phyloP scores from a whole-genome alignment of 2,329 filamentous ascomycete genomes.

The Dactylellina leptospora region DNA sequence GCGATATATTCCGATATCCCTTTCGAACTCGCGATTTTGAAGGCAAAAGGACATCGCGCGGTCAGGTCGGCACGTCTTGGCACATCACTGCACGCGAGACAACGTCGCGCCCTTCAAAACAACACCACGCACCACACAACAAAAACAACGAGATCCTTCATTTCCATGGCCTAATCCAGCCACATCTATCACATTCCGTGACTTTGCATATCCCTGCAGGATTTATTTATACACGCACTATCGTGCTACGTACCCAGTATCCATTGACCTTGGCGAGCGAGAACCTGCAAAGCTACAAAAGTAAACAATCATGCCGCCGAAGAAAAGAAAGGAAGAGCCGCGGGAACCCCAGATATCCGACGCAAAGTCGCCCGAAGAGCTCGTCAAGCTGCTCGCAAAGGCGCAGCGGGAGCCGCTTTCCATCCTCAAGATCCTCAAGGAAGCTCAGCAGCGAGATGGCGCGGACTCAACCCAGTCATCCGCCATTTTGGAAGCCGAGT shows the following conservation, averaged over 20 bases:
- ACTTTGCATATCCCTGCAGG: too few species aligned
- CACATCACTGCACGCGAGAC: too few species aligned
- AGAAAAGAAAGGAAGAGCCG: slow-evolving; percentile 26
- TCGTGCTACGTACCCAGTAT: too few species aligned
- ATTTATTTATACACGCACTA: too few species aligned
- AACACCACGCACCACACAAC: slow-evolving; percentile 8
- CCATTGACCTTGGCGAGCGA: too few species aligned
- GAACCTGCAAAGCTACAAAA: too few species aligned
- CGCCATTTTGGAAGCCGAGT: slow-evolving; percentile 79
- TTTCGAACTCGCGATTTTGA: too few species aligned
- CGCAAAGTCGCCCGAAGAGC: slow-evolving; percentile 44
- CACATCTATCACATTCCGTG: too few species aligned
- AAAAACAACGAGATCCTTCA: slow-evolving; percentile 6
- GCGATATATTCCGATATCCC: too few species aligned
- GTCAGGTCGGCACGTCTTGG: too few species aligned
- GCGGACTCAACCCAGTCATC: slow-evolving; percentile 72
- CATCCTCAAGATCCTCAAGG: slow-evolving; percentile 55
- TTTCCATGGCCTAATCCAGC: too few species aligned
- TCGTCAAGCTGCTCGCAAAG: slow-evolving; percentile 45
- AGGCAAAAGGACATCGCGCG: too few species aligned
- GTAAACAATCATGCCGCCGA: slow-evolving; percentile 30
- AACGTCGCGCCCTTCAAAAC: slow-evolving; percentile 39
- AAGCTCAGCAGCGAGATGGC: slow-evolving; percentile 75
- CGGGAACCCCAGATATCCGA: slow-evolving; percentile 19
- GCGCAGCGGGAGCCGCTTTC: slow-evolving; percentile 38